phyloP scores from a whole-genome alignment of 352 stramenopile species.

The Globisporangium apiculatum region DNA sequence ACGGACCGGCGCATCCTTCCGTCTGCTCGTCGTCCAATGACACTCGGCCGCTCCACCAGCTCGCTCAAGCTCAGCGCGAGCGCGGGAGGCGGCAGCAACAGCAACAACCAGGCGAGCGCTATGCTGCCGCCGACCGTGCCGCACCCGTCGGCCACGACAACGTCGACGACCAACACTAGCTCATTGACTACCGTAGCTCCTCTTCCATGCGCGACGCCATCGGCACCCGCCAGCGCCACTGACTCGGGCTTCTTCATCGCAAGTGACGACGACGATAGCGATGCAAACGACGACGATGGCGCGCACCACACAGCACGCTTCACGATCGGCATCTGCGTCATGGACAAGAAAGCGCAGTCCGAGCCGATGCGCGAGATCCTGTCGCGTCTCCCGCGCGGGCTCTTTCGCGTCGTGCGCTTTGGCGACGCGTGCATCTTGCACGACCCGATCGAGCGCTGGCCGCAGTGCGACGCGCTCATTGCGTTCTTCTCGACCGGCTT shows the following conservation, averaged over 20 bases:
- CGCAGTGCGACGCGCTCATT: constrained; percentile 95
- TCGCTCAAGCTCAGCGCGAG: constrained; percentile 8
- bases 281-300: constrained; percentile 5
- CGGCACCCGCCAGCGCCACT: neutral
- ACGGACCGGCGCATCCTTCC: too few relatives aligned
- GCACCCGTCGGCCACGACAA: neutral
- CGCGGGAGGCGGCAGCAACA: neutral
- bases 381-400: constrained; percentile 69
- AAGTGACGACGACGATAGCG: constrained; percentile 6
- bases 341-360: constrained; percentile 96
- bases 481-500: constrained; percentile 98
- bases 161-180: neutral
- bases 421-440: constrained; percentile 95
- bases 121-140: constrained; percentile 5
- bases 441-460: constrained; percentile 90
- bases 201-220: too few relatives aligned
- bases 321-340: constrained; percentile 95
- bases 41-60: constrained; percentile 9
- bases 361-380: constrained; percentile 97
- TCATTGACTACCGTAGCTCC: too few relatives aligned
- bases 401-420: constrained; percentile 98
- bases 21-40: constrained; percentile 4
- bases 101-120: constrained; percentile 11
- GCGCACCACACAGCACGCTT: constrained; percentile 17
- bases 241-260: constrained; percentile 15